These are phyloP conservation scores for Penicillium palitans DNA, from an alignment of 2,329 filamentous ascomycete species.

Conservation along the genomic window DNA sequence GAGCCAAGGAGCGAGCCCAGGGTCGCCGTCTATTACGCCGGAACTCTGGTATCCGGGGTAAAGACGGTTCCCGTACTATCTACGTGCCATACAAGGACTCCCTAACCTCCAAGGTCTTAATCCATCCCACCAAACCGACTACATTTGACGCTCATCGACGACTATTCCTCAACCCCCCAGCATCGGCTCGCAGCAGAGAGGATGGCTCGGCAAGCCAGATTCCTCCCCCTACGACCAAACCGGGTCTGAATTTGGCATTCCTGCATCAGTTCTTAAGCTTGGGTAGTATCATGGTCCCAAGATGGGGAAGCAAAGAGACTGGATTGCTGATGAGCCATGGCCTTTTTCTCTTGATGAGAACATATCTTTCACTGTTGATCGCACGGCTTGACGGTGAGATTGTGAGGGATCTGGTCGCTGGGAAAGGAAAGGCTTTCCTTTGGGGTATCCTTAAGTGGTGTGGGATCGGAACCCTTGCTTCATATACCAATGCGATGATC, in stretches of 20 bases:
- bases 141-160: slow-evolving; percentile 96
- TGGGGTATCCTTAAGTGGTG: slow-evolving; percentile 95
- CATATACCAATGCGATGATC: slow-evolving; percentile 98
- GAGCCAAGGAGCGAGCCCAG: slow-evolving; percentile 75
- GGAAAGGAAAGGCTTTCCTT: slow-evolving; percentile 83
- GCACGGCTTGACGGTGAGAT: slow-evolving; percentile 94
- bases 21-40: slow-evolving; percentile 78
- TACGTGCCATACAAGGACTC: slow-evolving; percentile 86
- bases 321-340: slow-evolving; percentile 86
- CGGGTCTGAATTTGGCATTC: slow-evolving; percentile 91
- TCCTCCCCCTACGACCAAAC: slow-evolving; percentile 86
- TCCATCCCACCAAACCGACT: slow-evolving; percentile 82
- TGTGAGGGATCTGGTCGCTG: slow-evolving; percentile 91
- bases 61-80: slow-evolving; percentile 91
- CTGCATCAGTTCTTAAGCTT: slow-evolving; percentile 94
- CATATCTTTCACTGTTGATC: slow-evolving; percentile 90
- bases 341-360: slow-evolving; percentile 84
- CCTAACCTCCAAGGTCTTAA: slow-evolving; percentile 81
- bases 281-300: slow-evolving; percentile 95
- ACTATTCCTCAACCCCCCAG: slow-evolving; percentile 86
- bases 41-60: slow-evolving; percentile 90
- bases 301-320: slow-evolving; percentile 94
- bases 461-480: slow-evolving; percentile 86
- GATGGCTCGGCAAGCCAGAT: slow-evolving; percentile 62
- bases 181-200: slow-evolving; percentile 74